Evolutionary conservation across 176 grass and related monocot genomes (phyloP).

Genomic region (Cenchrus fungigraminus): DNA sequence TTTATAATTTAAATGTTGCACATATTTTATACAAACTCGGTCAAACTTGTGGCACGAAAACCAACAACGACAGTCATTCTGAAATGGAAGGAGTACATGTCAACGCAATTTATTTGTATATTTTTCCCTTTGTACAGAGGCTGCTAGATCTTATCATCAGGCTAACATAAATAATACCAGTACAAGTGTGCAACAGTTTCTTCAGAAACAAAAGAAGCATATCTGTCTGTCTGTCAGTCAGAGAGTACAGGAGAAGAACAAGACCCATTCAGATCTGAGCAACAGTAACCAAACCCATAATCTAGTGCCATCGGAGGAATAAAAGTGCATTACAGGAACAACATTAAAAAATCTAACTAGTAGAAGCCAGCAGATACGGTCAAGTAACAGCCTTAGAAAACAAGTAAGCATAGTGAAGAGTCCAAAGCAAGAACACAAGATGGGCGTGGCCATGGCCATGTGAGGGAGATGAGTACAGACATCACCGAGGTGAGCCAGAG

Average conservation of each 20-base stretch:
- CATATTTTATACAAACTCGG: too few relatives aligned
- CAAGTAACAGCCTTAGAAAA: slow-evolving; percentile 36
- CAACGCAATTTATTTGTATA: background rate
- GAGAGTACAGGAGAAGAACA: background rate
- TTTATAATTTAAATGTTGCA: too few relatives aligned
- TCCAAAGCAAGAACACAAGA: slow-evolving; percentile 51
- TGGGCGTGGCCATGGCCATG: slow-evolving; percentile 23
- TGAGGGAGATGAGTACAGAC: slow-evolving; percentile 30
- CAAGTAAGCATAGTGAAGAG: slow-evolving; percentile 45
- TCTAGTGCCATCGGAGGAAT: background rate
- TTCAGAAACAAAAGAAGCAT: slow-evolving; percentile 14
- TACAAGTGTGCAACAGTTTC: slow-evolving; percentile 10
- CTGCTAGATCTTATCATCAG: slow-evolving; percentile 14
- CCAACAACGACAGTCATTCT: too few relatives aligned
- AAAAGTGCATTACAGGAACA: slow-evolving; percentile 1
- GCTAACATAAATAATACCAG: background rate
- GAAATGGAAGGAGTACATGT: background rate
- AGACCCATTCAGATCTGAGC: slow-evolving; percentile 37
- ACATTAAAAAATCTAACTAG: background rate
- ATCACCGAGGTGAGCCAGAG: slow-evolving; percentile 28
- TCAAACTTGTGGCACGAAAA: too few relatives aligned
- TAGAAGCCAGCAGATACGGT: background rate
- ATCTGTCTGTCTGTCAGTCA: background rate
- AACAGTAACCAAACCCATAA: slow-evolving; percentile 20
- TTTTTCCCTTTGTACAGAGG: background rate